Evolutionary conservation across 306 rosid genomes (phyloP), one percentile per base, ranked within the genome.

Genomic region (Trifolium subterraneum): DNA sequence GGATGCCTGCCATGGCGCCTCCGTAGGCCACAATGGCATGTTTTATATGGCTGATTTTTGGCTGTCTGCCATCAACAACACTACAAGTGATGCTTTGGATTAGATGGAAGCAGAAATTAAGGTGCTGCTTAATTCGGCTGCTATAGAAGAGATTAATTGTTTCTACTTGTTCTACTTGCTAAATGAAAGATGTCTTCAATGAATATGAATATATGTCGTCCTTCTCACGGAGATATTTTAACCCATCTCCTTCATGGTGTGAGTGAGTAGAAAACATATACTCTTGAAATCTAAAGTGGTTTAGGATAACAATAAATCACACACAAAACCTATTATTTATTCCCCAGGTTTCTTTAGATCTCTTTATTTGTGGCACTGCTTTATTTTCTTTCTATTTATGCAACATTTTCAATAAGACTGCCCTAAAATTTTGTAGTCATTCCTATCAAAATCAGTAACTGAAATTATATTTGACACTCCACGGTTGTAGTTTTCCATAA

Each of bases 111-210:
- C 22, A 29, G 47, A 41, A 16, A 25, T 10, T n/a, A 70, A 52
- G 8, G 74, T 11, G 36, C 22, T 3, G 6, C 64, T 7, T 52
- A 33, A 10, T 70, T 35, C 64, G 18, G 48, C 16, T 33, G 48
- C 50, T 41, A 10, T 41, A 74, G 93, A 92, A 86, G 96, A 85
- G 85, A 83, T 81, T 38, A 72, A 76, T 65, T 70, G 89, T 86
- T 79, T 82, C 88, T 89, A 77, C 59, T 68, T 48, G 22, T 59
- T 65, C 60, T 39, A 19, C 70, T 44, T 4, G 3, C 25, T 36
- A 52, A 8, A 64, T 50, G 65, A 51, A 63, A 25, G 67, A 12
- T 13, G 69, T 38, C 7, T 64, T 23, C 11, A 64, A 29, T 64
- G 48, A 19, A 60, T 38, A 33, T 36, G 44, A 36, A 36, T 8